phyloP scores from a whole-genome alignment of 306 rosid species.

The Medicago ruthenica region DNA sequence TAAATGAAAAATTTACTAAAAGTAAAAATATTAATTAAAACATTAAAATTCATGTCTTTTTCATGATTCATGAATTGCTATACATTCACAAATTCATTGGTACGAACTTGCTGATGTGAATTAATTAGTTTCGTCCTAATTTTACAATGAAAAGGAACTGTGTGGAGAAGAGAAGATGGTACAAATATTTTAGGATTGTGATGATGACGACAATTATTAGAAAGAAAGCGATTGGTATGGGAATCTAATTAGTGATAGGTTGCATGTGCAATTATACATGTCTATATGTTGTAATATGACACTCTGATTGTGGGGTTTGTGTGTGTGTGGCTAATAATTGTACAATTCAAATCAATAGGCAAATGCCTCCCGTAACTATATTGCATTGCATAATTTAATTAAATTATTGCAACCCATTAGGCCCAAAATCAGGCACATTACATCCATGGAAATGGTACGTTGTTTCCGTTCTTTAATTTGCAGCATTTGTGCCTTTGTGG shows the following conservation, averaged over 20 bases:
- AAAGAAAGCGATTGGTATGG: constrained; percentile 22
- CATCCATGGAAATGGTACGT: constrained; percentile 25
- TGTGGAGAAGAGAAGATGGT: not conserved
- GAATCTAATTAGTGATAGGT: constrained; percentile 30
- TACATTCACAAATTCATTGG: not conserved
- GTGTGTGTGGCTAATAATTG: not conserved
- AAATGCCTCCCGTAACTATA: not conserved
- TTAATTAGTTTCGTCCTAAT: not conserved
- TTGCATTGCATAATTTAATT: constrained; percentile 6
- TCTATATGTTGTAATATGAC: not conserved
- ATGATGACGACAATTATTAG: not conserved
- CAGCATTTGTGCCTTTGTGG: constrained; percentile 34
- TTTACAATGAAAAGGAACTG: not conserved
- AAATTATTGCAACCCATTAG: constrained; percentile 31
- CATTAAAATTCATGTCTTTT: not conserved
- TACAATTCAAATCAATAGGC: constrained; percentile 24
- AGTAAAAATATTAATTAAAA: not conserved
- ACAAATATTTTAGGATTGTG: constrained; percentile 5
- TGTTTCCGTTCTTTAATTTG: not conserved
- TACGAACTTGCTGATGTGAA: not conserved
- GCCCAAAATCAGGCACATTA: constrained; percentile 29
- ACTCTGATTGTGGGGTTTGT: not conserved
- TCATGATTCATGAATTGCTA: not conserved
- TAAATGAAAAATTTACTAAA: constrained; percentile 51
- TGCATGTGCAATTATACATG: constrained; percentile 28